Conservation (phyloP, 257 asterid genomes). For the Scutellaria galericulata region DNA sequence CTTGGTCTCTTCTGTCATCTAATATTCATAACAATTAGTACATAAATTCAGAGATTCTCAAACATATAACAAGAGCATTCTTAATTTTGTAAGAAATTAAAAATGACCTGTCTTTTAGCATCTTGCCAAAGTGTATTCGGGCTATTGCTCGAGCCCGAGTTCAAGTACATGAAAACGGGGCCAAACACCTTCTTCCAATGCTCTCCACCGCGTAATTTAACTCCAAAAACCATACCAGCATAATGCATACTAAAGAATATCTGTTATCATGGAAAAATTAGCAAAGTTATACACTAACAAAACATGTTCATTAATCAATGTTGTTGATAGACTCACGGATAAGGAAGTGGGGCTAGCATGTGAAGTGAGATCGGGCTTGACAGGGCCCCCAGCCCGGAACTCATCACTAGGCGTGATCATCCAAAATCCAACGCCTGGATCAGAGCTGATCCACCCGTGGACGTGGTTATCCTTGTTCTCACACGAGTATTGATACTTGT, state of each 20-base stretch:
- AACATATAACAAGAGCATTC: background rate
- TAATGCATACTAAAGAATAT: conserved; percentile 59
- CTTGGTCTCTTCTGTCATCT: conserved; percentile 52
- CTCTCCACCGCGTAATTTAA: conserved; percentile 53
- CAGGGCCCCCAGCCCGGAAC: conserved; percentile 66
- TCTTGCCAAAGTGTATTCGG: conserved; percentile 58
- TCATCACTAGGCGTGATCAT: conserved; percentile 71
- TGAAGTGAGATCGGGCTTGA: conserved; percentile 66
- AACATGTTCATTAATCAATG: background rate
- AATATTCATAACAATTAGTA: background rate
- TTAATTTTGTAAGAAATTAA: conserved; percentile 11
- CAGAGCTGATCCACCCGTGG: conserved; percentile 71
- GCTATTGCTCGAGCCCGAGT: conserved; percentile 45
- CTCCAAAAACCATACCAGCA: conserved; percentile 48
- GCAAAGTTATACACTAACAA: too few species aligned
- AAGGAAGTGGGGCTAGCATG: conserved; percentile 64
- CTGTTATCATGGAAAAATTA: conserved; percentile 32
- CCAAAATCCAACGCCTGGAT: conserved; percentile 58
- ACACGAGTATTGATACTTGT: conserved; percentile 68
- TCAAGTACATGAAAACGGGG: conserved; percentile 64
- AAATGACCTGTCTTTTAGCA: conserved; percentile 60
- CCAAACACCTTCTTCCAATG: conserved; percentile 70
- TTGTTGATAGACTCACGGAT: conserved; percentile 45
- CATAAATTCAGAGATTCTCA: background rate
- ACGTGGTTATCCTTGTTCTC: conserved; percentile 60